These are phyloP conservation scores for Botrytis paeoniae DNA, from an alignment of 2,329 filamentous ascomycete species.

Conservation along the genomic window DNA sequence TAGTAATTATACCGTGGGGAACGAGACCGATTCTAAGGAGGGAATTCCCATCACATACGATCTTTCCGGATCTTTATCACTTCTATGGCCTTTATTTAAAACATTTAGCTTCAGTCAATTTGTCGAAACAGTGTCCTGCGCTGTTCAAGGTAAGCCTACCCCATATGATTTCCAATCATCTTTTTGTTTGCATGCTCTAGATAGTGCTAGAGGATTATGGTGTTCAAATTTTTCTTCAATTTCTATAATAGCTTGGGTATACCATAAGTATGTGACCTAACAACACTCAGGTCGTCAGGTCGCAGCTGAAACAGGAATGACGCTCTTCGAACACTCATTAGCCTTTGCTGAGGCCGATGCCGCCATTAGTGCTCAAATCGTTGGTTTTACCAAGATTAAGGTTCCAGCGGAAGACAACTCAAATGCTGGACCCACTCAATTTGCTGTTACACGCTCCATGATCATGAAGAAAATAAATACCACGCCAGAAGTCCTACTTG, in stretches of 20 bases:
- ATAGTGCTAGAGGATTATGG: not conserved
- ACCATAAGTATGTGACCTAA: slow-evolving; percentile 16
- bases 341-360: slow-evolving; percentile 95
- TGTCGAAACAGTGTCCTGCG: slow-evolving; percentile 82
- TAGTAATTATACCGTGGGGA: slow-evolving; percentile 42
- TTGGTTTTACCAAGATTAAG: slow-evolving; percentile 31
- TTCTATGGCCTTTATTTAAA: slow-evolving; percentile 72
- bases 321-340: slow-evolving; percentile 90
- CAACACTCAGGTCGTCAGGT: slow-evolving; percentile 51
- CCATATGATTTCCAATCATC: not conserved
- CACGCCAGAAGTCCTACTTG: slow-evolving; percentile 80
- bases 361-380: slow-evolving; percentile 76
- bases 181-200: not conserved
- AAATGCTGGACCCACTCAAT: slow-evolving; percentile 39
- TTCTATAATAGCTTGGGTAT: not conserved
- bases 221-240: not conserved
- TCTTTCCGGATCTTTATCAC: slow-evolving; percentile 67
- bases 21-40: slow-evolving; percentile 13
- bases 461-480: slow-evolving; percentile 82
- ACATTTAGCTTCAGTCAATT: slow-evolving; percentile 75
- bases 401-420: slow-evolving; percentile 25
- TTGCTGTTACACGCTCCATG: slow-evolving; percentile 59
- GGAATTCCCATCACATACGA: slow-evolving; percentile 22
- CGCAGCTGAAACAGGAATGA: slow-evolving; percentile 89
- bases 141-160: slow-evolving; percentile 64